Evolutionary conservation across 2,329 filamentous ascomycete genomes (phyloP).

Genomic region (Colletotrichum lupini): DNA sequence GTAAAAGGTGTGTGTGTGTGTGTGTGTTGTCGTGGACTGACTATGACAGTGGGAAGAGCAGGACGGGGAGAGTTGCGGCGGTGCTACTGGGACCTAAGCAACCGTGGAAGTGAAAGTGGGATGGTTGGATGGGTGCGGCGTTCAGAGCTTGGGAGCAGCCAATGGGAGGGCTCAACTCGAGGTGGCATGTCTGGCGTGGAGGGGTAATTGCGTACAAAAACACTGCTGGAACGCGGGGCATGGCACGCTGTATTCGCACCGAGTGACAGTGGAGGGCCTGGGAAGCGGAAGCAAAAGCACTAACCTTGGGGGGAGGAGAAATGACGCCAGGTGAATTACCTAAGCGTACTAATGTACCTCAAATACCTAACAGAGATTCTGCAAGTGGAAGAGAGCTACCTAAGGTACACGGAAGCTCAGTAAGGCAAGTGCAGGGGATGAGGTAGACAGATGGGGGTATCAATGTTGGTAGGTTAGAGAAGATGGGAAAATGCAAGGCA

Average conservation of each 20-base stretch:
- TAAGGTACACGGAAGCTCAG: neutral
- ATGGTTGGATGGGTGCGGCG: slow-evolving; percentile 9
- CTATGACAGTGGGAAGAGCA: neutral
- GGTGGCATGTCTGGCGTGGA: slow-evolving; percentile 34
- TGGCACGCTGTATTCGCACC: neutral
- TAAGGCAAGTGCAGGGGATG: neutral
- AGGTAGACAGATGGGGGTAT: neutral
- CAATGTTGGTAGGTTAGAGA: neutral
- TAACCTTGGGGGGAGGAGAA: slow-evolving; percentile 13
- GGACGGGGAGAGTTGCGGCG: neutral
- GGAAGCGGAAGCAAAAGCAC: slow-evolving; percentile 7
- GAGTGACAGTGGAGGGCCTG: neutral
- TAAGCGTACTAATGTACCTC: neutral
- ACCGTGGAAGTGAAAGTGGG: neutral
- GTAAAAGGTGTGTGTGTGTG: neutral
- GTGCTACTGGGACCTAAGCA: neutral
- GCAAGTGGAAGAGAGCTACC: neutral
- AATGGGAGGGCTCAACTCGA: slow-evolving; percentile 13
- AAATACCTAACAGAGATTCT: neutral
- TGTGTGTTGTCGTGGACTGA: slow-evolving; percentile 24
- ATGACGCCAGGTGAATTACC: slow-evolving; percentile 8
- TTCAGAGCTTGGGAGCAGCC: slow-evolving; percentile 18
- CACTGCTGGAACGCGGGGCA: slow-evolving; percentile 27
- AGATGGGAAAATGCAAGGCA: neutral
- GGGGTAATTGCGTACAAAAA: slow-evolving; percentile 28